Evolutionary conservation across 1,284 basidiomycete species (phyloP), one percentile per base, ranked within the genome.

Genomic region (Cronartium quercuum): DNA sequence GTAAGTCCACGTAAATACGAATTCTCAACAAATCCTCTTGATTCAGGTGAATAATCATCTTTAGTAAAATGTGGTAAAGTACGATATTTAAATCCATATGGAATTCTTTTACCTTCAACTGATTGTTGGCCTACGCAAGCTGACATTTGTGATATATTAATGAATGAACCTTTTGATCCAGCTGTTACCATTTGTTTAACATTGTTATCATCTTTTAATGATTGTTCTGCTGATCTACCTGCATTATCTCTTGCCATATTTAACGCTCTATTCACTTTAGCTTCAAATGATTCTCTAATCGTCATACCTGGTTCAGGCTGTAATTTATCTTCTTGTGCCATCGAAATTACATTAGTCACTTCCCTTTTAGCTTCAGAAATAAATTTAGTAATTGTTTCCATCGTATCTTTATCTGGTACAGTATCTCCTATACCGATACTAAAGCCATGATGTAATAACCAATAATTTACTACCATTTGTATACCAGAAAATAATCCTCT

Each of bases 171-270:
- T 84, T 98, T 98, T 37, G 96, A 96, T 58, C 96, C 95, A 13
- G 96, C 94, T 10, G 95, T 92, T 79, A 98, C 95, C 96, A 98
- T 98, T 87, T 98, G 95, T 86, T 98, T 98, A 85, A 98, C 95
- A 80, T 98, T 98, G 86, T 98, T 98, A 84, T 95, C 94, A 82
- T 93, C 92, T 85, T 97, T 97, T 86, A 98, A 85, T 81, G 90
- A 90, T 83, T 92, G 90, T 84, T 98, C 93, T 18, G 95, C 96
- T 68, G 91, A 91, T 81, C 92, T 91, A 85, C 96, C 96, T 51
- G 92, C 94, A 77, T 88, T 87, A 81, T 98, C 96, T 86, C 95
- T 93, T 77, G 95, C 96, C 83, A 90, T 86, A 83, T 99, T 98
- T 78, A 99, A 88, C 81, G 94, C 88, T 47, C 88, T 88, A 81